Conservation (phyloP, 768 basidiomycete species). For the Podaxis sp. region DNA sequence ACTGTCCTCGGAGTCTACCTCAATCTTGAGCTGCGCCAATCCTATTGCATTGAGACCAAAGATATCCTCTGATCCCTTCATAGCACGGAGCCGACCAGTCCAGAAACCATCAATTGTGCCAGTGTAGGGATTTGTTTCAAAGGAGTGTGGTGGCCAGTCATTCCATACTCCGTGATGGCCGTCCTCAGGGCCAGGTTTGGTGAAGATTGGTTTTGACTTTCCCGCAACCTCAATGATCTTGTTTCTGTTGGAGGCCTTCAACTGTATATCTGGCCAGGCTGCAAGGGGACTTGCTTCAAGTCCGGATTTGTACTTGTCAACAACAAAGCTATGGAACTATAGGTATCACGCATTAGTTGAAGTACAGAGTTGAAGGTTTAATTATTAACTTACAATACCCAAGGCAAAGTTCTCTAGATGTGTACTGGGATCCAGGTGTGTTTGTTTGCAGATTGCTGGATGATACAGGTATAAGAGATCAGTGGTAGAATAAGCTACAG, state of each 20-base stretch:
- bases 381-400: conserved; percentile 27
- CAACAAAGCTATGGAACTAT: conserved; percentile 1
- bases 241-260: too few species aligned
- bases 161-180: background rate
- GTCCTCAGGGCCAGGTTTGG: background rate
- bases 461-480: background rate
- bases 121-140: background rate
- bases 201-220: background rate
- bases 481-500: background rate
- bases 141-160: conserved; percentile 4
- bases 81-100: background rate
- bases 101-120: background rate
- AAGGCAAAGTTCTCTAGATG: conserved; percentile 36
- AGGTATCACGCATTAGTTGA: background rate
- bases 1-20: background rate
- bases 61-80: background rate
- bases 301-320: background rate
- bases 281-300: background rate
- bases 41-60: background rate
- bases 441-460: conserved; percentile 35
- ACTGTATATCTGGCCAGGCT: background rate
- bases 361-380: too few species aligned
- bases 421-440: conserved; percentile 29
- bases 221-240: background rate
- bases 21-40: background rate